phyloP scores from a whole-genome alignment of 352 stramenopile species.

The Phytophthora fragariaefolia region DNA sequence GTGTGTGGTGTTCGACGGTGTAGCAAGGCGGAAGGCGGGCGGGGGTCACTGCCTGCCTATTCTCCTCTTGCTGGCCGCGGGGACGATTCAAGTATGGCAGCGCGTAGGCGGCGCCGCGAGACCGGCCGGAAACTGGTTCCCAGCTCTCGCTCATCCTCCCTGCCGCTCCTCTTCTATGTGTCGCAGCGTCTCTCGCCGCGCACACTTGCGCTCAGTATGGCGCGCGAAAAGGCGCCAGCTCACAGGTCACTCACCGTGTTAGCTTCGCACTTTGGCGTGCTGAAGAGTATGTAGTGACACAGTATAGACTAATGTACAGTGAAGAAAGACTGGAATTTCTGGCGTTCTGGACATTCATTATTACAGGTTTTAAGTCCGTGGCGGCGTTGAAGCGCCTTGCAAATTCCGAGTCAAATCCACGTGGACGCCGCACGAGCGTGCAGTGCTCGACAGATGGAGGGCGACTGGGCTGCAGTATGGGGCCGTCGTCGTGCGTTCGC shows the following conservation, averaged over 20 bases:
- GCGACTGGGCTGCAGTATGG: slow-evolving; percentile 6
- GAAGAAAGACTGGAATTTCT: neutral
- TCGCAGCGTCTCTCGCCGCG: slow-evolving; percentile 34
- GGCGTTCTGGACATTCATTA: no score
- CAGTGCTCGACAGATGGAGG: slow-evolving; percentile 30
- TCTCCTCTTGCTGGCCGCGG: slow-evolving; percentile 10
- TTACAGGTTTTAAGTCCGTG: no score
- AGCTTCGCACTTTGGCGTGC: no score
- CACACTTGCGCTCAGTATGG: slow-evolving; percentile 23
- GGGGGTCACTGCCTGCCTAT: neutral
- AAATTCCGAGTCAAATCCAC: slow-evolving; percentile 33
- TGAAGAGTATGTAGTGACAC: no score
- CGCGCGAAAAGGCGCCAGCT: slow-evolving; percentile 33
- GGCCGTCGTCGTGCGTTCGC: slow-evolving; percentile 1
- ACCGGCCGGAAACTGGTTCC: slow-evolving; percentile 34
- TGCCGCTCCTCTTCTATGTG: slow-evolving; percentile 43
- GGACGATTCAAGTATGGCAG: slow-evolving; percentile 45
- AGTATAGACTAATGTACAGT: no score
- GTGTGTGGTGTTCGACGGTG: slow-evolving; percentile 7
- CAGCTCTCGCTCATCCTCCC: slow-evolving; percentile 34
- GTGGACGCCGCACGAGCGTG: slow-evolving; percentile 31
- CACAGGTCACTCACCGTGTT: slow-evolving; percentile 16
- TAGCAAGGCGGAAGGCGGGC: slow-evolving; percentile 14
- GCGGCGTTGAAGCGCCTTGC: no score
- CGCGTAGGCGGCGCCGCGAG: slow-evolving; percentile 10